phyloP scores from a whole-genome alignment of 106 monocot species.

The Dendrobium officinale region DNA sequence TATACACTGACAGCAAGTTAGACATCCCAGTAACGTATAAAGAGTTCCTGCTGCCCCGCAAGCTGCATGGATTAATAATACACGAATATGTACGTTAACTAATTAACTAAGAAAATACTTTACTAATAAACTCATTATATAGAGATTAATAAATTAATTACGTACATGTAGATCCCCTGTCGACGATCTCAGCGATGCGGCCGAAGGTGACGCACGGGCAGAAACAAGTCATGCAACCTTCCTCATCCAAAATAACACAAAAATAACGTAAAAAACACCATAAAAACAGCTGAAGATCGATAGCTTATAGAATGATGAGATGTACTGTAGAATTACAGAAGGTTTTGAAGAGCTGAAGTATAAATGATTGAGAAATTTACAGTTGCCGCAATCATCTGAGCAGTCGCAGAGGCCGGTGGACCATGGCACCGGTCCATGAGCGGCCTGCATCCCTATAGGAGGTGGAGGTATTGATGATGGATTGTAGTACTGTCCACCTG shows the following conservation, averaged over 20 bases:
- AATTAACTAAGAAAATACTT: not conserved
- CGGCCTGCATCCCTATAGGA: not conserved
- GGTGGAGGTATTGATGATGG: not conserved
- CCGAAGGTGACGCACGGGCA: constrained; percentile 25
- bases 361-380: not conserved
- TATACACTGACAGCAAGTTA: constrained; percentile 5
- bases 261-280: not conserved
- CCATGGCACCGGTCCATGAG: constrained; percentile 7
- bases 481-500: no score
- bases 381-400: constrained; percentile 30
- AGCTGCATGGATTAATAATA: not conserved
- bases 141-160: not conserved
- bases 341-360: not conserved
- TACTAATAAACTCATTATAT: not conserved
- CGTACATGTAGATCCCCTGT: constrained; percentile 18
- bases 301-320: not conserved
- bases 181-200: constrained; percentile 15
- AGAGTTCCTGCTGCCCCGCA: constrained; percentile 11
- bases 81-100: not conserved
- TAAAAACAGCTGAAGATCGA: not conserved
- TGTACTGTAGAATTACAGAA: not conserved
- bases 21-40: constrained; percentile 1
- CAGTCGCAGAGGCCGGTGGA: constrained; percentile 41
- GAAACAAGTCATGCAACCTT: constrained; percentile 20
- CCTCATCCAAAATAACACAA: not conserved